Evolutionary conservation across 371 early-diverging fungal genomes (phyloP), one percentile per base, ranked within the genome.

Genomic region (Coemansia sp.): DNA sequence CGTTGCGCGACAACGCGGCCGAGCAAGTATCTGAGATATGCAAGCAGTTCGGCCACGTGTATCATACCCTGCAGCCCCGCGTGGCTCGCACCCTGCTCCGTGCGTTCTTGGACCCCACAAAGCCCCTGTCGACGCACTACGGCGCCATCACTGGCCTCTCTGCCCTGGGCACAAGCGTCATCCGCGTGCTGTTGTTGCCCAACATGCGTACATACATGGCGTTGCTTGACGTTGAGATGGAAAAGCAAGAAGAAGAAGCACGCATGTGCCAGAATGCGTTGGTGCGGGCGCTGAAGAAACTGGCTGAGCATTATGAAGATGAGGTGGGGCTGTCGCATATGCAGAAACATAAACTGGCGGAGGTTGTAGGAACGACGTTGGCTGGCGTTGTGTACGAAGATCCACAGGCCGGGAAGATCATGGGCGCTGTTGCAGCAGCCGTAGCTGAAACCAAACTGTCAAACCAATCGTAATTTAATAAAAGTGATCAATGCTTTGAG

Each of bases 141-240:
- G 99, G 99, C 18, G 93, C 95, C 0, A 87, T 97, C 14, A 80
- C 87, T 7, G 97, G 94, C 0, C 72, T 97, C 27, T 81, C 87
- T 22, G 80, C 83, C 8, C 84, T 97, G 21, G 95, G 96, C 0
- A 72, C 82, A n/a, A 89, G 91, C 74, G 91, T 90, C 4, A 85
- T 91, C 60, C 82, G 85, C 47, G 83, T 88, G 2, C 76, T 94
- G 42, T 59, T 96, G 4, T 74, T 89, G 14, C 95, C 95, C 3
- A 92, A 95, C 47, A 69, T 81, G 47, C 78, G 71, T 59, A 47
- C 79, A n/a, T 81, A 79, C 66, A 69, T 68, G 69, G 14, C 65
- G 10, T 61, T 81, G 58, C 61, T 80, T 22, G 69, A 67, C 40
- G 70, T 67, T 8, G 72, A 77, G 63, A 48, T 80, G 63, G 69